A percentile compares a stretch with the other conserved stretches of the same genome.
Evolutionary conservation across 495 filamentous ascomycete genomes (phyloP).

Genomic region (Hypomontagnella monticulosa): DNA sequence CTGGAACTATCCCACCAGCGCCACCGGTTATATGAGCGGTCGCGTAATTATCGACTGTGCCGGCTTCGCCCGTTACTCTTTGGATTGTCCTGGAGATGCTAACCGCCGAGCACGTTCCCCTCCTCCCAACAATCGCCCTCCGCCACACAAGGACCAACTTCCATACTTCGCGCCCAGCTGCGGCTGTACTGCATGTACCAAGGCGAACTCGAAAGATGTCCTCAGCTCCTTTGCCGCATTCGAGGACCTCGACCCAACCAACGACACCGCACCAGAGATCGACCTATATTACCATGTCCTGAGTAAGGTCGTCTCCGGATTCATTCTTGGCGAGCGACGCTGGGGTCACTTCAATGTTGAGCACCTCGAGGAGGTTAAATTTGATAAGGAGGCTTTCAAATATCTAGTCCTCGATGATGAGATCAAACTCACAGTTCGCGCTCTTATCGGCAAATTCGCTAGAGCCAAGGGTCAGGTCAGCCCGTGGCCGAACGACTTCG

Average conservation of each 20-base stretch:
- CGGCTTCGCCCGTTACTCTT: slow-evolving; percentile 42
- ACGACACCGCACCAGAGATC: slow-evolving; percentile 40
- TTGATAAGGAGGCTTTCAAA: slow-evolving; percentile 43
- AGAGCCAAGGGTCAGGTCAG: slow-evolving; percentile 33
- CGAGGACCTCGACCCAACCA: slow-evolving; percentile 48
- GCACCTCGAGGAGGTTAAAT: slow-evolving; percentile 32
- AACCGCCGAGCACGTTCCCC: slow-evolving; percentile 10
- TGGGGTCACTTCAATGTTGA: slow-evolving; percentile 50
- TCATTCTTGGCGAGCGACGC: slow-evolving; percentile 49
- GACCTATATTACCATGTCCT: slow-evolving; percentile 49
- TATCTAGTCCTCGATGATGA: slow-evolving; percentile 43
- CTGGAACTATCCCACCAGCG: slow-evolving; percentile 6
- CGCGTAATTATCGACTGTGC: slow-evolving; percentile 53
- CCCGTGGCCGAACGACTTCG: slow-evolving; percentile 43
- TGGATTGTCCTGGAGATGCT: slow-evolving; percentile 18
- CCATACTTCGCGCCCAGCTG: slow-evolving; percentile 48
- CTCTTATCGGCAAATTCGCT: slow-evolving; percentile 42
- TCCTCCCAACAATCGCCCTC: slow-evolving; percentile 11
- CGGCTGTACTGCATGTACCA: slow-evolving; percentile 43
- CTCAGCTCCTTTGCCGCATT: slow-evolving; percentile 46
- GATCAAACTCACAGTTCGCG: slow-evolving; percentile 40
- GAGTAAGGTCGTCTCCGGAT: slow-evolving; percentile 48
- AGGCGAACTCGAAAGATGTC: slow-evolving; percentile 5
- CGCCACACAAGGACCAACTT: slow-evolving; percentile 41
- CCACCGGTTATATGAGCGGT: slow-evolving; percentile 43